Evolutionary conservation across 371 early-diverging fungal species (phyloP), one percentile per base, ranked within the genome.

Genomic region (Mucor circinelloides): DNA sequence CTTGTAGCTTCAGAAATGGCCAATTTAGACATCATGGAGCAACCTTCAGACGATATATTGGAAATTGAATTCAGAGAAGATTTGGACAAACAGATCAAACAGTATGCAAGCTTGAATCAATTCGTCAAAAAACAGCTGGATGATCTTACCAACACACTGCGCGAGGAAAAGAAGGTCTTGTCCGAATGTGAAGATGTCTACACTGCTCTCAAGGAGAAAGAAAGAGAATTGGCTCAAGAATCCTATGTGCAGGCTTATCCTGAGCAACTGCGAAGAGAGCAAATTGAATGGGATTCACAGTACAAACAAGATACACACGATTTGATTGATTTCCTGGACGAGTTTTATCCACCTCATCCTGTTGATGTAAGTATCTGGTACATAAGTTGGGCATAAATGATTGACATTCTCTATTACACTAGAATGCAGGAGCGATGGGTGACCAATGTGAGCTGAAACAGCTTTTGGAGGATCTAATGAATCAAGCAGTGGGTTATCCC

Each of bases 401-500:
- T 40, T n/a, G 27, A 64, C 1, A 23, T 52, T 13, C 58, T 69
- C 38, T 64, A 63, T 23, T 12, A 50, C 4, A 10, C 8, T 61
- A 75, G 44, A 46, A 55, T 36, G 63, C 69, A 19, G 72, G 65
- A 8, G 44, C 17, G 6, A 65, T 67, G 27, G 66, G 65, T 12
- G 71, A 59, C 0, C 44, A 68, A 56, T 83, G 77, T 54, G 73
- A 79, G 7, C 40, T 83, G 3, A 77, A 75, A 19, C 66, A 55
- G 30, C 63, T 83, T 1, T 48, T 83, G 15, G 77, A 80, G 46
- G 81, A 89, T 58, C 56, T 89, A 30, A 85, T 89, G 86, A 89
- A 89, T 58, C 60, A 74, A n/a, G 76, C 83, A 1, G 76, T 78
- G 17, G 60, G 70, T 19, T 68, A 65, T 10, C 84, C 85, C 4